A percentile compares a stretch with the other conserved stretches of the same genome.
phyloP scores from a whole-genome alignment of 805 yeast genomes.

The Suhomyces xylopsoci region DNA sequence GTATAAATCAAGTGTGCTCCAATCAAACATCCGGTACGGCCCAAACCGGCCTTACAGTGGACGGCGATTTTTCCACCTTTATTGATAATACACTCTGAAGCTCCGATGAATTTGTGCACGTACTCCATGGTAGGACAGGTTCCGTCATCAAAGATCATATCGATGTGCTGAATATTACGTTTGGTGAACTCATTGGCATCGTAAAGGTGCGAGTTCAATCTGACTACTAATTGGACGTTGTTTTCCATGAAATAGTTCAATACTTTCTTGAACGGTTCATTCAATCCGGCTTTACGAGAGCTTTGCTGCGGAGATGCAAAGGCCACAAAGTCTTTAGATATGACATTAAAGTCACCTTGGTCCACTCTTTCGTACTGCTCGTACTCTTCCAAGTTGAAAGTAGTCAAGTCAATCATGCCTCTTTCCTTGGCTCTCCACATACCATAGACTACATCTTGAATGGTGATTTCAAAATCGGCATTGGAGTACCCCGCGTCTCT shows the following conservation, averaged over 20 bases:
- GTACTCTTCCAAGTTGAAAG: slow-evolving; percentile 87
- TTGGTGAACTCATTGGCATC: slow-evolving; percentile 80
- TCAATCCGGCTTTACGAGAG: slow-evolving; percentile 45
- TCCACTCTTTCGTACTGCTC: slow-evolving; percentile 94
- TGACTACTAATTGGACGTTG: slow-evolving; percentile 83
- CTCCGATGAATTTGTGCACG: slow-evolving; percentile 90
- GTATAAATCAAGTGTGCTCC: slow-evolving; percentile 97
- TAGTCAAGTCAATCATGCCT: slow-evolving; percentile 79
- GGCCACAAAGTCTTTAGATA: slow-evolving; percentile 92
- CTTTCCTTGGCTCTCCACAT: slow-evolving; percentile 97
- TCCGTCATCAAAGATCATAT: slow-evolving; percentile 97
- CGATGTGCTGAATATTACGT: slow-evolving; percentile 82
- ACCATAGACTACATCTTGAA: slow-evolving; percentile 94
- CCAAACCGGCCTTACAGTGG: slow-evolving; percentile 98
- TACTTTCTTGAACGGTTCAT: slow-evolving; percentile 79
- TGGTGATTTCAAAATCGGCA: slow-evolving; percentile 89
- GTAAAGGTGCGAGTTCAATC: slow-evolving; percentile 89
- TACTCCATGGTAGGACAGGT: slow-evolving; percentile 95
- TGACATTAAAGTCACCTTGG: slow-evolving; percentile 91
- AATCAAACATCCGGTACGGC: slow-evolving; percentile 95
- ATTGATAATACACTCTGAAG: slow-evolving; percentile 83
- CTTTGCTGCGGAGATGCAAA: slow-evolving; percentile 93
- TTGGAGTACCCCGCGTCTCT: slow-evolving; percentile 97
- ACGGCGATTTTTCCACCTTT: slow-evolving; percentile 94
- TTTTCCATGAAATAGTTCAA: slow-evolving; percentile 68